A percentile compares a stretch with the other conserved stretches of the same genome.
phyloP scores from a whole-genome alignment of 495 filamentous ascomycete genomes.

The Staphylotrichum tortipilum region DNA sequence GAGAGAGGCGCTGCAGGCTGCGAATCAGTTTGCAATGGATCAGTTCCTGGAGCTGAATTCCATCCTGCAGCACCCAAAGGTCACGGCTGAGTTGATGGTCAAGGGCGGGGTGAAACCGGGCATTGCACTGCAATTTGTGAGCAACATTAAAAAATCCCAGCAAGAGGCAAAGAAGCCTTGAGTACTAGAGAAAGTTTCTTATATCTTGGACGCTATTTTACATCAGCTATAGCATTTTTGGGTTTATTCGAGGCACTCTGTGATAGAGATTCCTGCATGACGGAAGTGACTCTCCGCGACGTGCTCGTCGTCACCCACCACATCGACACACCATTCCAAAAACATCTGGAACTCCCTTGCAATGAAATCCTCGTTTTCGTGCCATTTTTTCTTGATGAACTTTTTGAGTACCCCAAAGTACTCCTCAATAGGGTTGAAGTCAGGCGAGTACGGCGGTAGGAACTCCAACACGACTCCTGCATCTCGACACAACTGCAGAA shows the following conservation, averaged over 20 bases:
- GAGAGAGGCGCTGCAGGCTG: neutral
- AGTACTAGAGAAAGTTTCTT: too few species aligned
- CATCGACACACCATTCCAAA: neutral
- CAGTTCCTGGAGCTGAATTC: conserved; percentile 8
- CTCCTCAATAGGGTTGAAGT: neutral
- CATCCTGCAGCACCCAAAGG: conserved; percentile 1
- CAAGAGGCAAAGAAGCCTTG: conserved; percentile 6
- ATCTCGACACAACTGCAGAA: neutral
- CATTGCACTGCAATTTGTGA: conserved; percentile 5
- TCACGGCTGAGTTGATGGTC: conserved; percentile 3
- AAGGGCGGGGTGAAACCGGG: conserved; percentile 6
- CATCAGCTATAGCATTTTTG: too few species aligned
- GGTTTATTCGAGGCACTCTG: too few species aligned
- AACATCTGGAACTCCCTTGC: neutral
- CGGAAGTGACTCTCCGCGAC: neutral
- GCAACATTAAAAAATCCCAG: conserved; percentile 6
- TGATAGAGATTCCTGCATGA: too few species aligned
- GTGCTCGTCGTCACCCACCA: neutral
- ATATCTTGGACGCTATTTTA: too few species aligned
- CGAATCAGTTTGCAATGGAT: conserved; percentile 1
- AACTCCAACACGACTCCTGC: neutral
- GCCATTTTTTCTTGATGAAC: neutral
- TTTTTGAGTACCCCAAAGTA: neutral
- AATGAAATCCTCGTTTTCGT: neutral
- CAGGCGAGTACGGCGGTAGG: neutral